phyloP scores from a whole-genome alignment of 106 monocot genomes.

The Dendrobium chrysotoxum region DNA sequence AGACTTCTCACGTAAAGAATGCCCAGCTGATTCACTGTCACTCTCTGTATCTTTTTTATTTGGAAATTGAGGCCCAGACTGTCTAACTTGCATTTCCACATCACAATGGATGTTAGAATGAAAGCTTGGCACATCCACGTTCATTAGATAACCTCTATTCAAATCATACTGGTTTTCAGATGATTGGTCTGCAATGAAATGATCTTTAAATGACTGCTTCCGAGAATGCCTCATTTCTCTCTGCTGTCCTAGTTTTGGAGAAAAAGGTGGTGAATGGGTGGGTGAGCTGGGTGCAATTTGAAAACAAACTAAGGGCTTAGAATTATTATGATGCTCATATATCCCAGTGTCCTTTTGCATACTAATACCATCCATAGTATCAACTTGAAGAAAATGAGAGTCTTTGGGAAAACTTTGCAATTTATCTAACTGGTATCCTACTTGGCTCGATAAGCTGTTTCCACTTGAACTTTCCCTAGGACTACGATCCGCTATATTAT shows the following conservation, averaged over 20 bases:
- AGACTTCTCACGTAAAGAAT: constrained; percentile 16
- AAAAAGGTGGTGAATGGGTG: constrained; percentile 29
- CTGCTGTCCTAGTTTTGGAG: constrained; percentile 23
- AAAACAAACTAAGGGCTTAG: neutral
- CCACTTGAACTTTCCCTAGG: constrained; percentile 41
- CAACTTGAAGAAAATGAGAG: constrained; percentile 17
- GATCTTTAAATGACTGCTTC: constrained; percentile 29
- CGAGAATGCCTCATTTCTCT: constrained; percentile 23
- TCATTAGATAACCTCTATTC: constrained; percentile 14
- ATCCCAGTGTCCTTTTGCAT: constrained; percentile 13
- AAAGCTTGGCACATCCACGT: constrained; percentile 15
- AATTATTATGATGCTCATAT: constrained; percentile 1
- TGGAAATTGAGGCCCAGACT: no score
- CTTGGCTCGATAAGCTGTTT: constrained; percentile 45
- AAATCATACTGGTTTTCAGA: constrained; percentile 25
- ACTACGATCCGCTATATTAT: constrained; percentile 58
- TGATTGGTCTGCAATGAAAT: constrained; percentile 18
- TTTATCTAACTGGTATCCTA: constrained; percentile 34
- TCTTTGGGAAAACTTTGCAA: constrained; percentile 39
- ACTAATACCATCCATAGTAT: constrained; percentile 19
- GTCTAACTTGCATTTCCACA: no score
- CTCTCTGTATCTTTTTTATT: constrained; percentile 10
- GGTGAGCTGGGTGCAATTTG: constrained; percentile 4
- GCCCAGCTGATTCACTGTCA: constrained; percentile 20
- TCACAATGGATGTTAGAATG: constrained; percentile 17